These are phyloP conservation scores for Juncus effusus DNA, from an alignment of 176 grass and related monocot genomes.

Conservation along the genomic window DNA sequence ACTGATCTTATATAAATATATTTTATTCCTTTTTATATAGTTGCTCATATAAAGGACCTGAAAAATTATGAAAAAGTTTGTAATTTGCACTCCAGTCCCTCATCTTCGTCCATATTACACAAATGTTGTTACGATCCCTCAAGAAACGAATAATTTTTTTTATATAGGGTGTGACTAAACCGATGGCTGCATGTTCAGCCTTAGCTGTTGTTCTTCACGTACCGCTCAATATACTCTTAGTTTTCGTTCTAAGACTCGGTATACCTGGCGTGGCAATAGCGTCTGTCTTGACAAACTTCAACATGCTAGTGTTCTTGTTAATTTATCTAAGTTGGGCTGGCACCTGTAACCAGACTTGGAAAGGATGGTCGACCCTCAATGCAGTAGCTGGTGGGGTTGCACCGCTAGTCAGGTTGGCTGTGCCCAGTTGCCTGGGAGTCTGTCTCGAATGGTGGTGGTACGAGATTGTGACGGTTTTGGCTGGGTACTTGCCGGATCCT, in stretches of 20 bases:
- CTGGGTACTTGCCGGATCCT: constrained; percentile 77
- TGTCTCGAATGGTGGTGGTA: constrained; percentile 99
- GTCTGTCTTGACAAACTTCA: constrained; percentile 83
- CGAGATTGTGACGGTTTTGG: constrained; percentile 93
- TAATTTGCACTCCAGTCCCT: background rate
- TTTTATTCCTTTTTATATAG: too few relatives aligned
- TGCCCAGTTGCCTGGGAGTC: constrained; percentile 85
- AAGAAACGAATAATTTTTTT: background rate
- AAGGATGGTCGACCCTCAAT: constrained; percentile 44
- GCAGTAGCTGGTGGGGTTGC: constrained; percentile 41
- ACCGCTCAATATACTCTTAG: constrained; percentile 67
- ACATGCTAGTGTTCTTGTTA: constrained; percentile 88
- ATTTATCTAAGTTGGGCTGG: constrained; percentile 56
- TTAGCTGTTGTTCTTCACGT: constrained; percentile 71
- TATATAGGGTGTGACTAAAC: constrained; percentile 58
- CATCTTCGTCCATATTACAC: constrained; percentile 1
- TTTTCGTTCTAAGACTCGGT: constrained; percentile 70
- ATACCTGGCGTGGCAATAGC: constrained; percentile 77
- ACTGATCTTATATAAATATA: background rate
- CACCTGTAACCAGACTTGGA: constrained; percentile 60
- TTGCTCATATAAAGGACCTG: too few relatives aligned
- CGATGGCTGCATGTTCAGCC: constrained; percentile 92
- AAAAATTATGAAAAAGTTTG: too few relatives aligned
- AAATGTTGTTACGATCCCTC: background rate
- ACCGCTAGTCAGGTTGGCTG: constrained; percentile 61